Evolutionary conservation across 148 eudicot species (phyloP).

Genomic region (Chenopodium berlandieri): DNA sequence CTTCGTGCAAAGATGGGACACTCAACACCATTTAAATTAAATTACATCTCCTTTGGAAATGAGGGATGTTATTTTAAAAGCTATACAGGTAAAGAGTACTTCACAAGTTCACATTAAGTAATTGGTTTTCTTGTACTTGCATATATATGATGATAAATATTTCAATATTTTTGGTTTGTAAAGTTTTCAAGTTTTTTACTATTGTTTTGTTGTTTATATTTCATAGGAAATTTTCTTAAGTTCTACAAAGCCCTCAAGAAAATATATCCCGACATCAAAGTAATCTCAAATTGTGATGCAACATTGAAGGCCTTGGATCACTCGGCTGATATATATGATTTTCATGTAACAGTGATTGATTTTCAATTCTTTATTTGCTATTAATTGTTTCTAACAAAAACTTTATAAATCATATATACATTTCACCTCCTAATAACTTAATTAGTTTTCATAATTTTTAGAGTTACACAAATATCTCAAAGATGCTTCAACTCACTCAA

Average conservation of each 20-base stretch:
- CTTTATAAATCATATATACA: too few species aligned
- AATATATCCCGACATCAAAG: constrained; percentile 30
- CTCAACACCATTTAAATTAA: constrained; percentile 64
- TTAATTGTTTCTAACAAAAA: not conserved
- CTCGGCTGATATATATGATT: constrained; percentile 34
- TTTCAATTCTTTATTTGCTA: not conserved
- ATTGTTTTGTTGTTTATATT: not conserved
- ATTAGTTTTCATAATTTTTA: not conserved
- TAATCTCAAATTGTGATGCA: constrained; percentile 33
- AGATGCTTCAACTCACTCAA: constrained; percentile 14
- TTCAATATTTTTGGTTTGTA: not conserved
- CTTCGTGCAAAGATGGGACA: constrained; percentile 77
- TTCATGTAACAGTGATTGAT: constrained; percentile 17
- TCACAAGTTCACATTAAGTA: too few species aligned
- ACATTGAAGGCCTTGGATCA: constrained; percentile 24
- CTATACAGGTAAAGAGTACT: not conserved
- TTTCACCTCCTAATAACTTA: not conserved
- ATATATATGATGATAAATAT: not conserved
- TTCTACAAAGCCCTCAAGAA: constrained; percentile 30
- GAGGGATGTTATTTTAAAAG: constrained; percentile 45
- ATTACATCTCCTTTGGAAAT: constrained; percentile 72
- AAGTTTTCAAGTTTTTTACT: not conserved
- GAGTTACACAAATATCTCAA: constrained; percentile 11
- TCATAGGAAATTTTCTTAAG: constrained; percentile 3
- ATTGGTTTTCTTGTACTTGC: not conserved